phyloP scores from a whole-genome alignment of 495 filamentous ascomycete species.

The Aspergillus bertholletiae region DNA sequence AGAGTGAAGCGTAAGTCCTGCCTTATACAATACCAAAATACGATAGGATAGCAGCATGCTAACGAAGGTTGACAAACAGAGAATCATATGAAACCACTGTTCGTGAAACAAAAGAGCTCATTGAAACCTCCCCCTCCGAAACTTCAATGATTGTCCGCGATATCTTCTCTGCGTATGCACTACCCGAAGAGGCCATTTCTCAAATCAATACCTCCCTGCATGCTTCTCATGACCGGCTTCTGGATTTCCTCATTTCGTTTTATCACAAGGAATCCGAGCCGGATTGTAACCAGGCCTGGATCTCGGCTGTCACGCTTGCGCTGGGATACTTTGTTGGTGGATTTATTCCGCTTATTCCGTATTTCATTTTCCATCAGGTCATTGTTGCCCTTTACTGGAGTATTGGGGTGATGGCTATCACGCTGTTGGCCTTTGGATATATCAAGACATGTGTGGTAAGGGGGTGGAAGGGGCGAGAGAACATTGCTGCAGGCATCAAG shows the following conservation, averaged over 20 bases:
- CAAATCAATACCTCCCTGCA: slow-evolving; percentile 46
- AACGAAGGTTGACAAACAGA: slow-evolving; percentile 16
- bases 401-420: slow-evolving; percentile 63
- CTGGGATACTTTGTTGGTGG: slow-evolving; percentile 72
- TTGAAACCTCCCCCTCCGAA: slow-evolving; percentile 34
- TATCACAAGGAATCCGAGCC: slow-evolving; percentile 50
- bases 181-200: slow-evolving; percentile 38
- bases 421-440: slow-evolving; percentile 68
- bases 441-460: slow-evolving; percentile 58
- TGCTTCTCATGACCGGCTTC: slow-evolving; percentile 39
- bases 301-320: slow-evolving; percentile 59
- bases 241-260: slow-evolving; percentile 57
- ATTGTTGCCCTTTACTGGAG: slow-evolving; percentile 61
- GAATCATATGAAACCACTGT: slow-evolving; percentile 49
- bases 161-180: slow-evolving; percentile 49
- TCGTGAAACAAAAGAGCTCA: slow-evolving; percentile 38
- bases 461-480: slow-evolving; percentile 34
- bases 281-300: slow-evolving; percentile 51
- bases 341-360: slow-evolving; percentile 67
- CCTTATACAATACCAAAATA: slow-evolving; percentile 10
- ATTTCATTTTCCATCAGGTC: slow-evolving; percentile 61
- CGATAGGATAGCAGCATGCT: neutral
- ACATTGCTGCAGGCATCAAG: slow-evolving; percentile 39
- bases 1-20: slow-evolving; percentile 58
- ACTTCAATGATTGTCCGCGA: slow-evolving; percentile 41